Percentiles rank a stretch among this genome's conserved stretches.
phyloP scores from a whole-genome alignment of 345 rosid genomes.

The Eutrema yunnanense region DNA sequence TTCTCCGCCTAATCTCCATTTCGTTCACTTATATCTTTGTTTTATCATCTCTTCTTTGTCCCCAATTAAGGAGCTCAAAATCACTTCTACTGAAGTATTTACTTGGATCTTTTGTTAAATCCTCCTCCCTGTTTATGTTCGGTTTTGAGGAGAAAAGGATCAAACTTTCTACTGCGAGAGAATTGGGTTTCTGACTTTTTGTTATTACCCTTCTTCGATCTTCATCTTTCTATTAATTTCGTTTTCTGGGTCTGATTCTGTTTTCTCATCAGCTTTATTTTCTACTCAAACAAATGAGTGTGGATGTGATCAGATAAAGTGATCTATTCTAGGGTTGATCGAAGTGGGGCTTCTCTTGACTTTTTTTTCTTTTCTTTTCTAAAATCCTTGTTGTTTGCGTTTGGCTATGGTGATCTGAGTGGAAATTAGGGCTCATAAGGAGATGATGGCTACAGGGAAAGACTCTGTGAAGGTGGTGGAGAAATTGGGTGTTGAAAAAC shows the following conservation, averaged over 20 bases:
- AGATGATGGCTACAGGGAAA: slow-evolving; percentile 41
- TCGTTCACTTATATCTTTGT: background rate
- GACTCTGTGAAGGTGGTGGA: slow-evolving; percentile 35
- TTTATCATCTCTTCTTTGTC: slow-evolving; percentile 14
- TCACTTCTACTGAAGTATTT: slow-evolving; percentile 1
- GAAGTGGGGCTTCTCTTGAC: slow-evolving; percentile 4
- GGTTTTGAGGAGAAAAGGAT: background rate
- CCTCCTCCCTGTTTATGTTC: background rate
- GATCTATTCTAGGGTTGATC: slow-evolving; percentile 10
- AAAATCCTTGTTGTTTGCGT: background rate
- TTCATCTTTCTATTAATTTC: background rate
- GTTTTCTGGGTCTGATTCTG: slow-evolving; percentile 25
- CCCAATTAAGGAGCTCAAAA: slow-evolving; percentile 17
- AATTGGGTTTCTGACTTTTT: slow-evolving; percentile 11
- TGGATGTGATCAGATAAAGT: slow-evolving; percentile 16
- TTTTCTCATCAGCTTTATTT: background rate
- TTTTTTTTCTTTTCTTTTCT: background rate
- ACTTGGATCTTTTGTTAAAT: background rate
- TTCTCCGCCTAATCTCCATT: slow-evolving; percentile 15
- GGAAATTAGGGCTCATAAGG: slow-evolving; percentile 1
- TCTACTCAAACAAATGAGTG: background rate
- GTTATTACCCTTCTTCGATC: background rate
- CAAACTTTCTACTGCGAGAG: background rate
- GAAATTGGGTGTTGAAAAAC: slow-evolving; percentile 32
- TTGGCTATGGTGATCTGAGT: slow-evolving; percentile 13